Percentiles rank a stretch among this genome's conserved stretches.
Conservation (phyloP, 2,329 filamentous ascomycete genomes). For the Fusarium brachygibbosum region DNA sequence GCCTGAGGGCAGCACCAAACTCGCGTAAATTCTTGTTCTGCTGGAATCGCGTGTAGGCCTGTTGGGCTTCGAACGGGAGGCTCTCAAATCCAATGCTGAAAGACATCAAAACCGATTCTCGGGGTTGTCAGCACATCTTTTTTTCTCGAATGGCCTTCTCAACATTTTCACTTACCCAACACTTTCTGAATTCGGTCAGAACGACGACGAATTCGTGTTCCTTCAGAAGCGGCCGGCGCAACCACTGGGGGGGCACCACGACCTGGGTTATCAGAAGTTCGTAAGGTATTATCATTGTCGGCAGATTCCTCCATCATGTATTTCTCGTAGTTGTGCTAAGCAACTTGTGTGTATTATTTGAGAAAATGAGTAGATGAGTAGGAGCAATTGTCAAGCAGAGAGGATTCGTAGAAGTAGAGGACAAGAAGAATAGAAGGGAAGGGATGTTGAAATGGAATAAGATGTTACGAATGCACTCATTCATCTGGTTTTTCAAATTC, state of each 20-base stretch:
- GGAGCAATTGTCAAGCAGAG: not conserved
- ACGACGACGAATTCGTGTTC: not conserved
- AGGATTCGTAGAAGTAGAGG: not conserved
- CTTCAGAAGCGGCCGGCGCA: not conserved
- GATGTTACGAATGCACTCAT: not conserved
- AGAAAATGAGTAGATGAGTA: not conserved
- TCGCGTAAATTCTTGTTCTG: conserved; percentile 1
- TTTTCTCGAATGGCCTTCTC: fast-evolving
- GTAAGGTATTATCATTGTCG: conserved; percentile 1
- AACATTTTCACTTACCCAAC: conserved; percentile 7
- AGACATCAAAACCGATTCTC: conserved; percentile 28
- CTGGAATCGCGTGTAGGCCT: conserved; percentile 25
- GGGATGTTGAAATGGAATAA: conserved; percentile 11
- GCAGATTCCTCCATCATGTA: conserved; percentile 23
- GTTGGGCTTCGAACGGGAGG: conserved; percentile 33
- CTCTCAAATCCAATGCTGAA: conserved; percentile 28
- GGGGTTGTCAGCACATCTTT: conserved; percentile 9
- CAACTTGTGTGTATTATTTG: not conserved
- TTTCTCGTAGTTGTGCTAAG: not conserved
- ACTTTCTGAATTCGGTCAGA: conserved; percentile 18
- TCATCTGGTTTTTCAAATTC: conserved; percentile 2
- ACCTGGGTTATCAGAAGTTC: not conserved
- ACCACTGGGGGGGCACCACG: not conserved
- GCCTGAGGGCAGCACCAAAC: conserved; percentile 33
- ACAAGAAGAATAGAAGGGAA: not conserved